These are phyloP conservation scores for Nymphaea colorata DNA, from an alignment of 164 flowering plant genomes.

Conservation along the genomic window DNA sequence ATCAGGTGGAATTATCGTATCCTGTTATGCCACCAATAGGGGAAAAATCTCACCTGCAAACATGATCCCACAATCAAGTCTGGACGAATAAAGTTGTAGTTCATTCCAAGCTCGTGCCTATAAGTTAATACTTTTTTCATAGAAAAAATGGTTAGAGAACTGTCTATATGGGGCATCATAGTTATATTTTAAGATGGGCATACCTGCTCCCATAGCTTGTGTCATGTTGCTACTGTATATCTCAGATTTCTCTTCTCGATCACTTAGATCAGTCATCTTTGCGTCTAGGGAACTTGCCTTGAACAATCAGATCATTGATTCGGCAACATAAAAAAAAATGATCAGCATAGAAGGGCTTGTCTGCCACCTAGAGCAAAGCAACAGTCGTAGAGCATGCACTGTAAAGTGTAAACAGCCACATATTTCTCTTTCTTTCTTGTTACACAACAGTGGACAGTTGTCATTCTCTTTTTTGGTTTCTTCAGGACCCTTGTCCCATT, in stretches of 20 bases:
- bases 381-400: too few species aligned
- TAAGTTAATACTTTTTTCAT: conserved; percentile 62
- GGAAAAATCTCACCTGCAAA: conserved; percentile 50
- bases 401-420: too few species aligned
- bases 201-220: conserved; percentile 96
- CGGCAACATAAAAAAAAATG: not conserved
- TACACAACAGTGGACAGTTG: too few species aligned
- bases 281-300: not conserved
- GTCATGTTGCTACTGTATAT: conserved; percentile 78
- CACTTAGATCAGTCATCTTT: not conserved
- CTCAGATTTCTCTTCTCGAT: conserved; percentile 64
- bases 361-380: too few species aligned
- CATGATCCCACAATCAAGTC: conserved; percentile 97
- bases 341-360: too few species aligned
- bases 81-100: conserved; percentile 81
- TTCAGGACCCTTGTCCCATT: too few species aligned
- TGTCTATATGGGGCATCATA: not conserved
- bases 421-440: not conserved
- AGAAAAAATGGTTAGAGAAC: not conserved
- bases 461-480: too few species aligned
- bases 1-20: not conserved
- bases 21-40: not conserved
- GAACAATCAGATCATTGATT: not conserved
- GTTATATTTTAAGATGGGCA: conserved; percentile 6
- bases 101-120: conserved; percentile 96